Conservation (phyloP, 1,284 basidiomycete species). For the Papiliotrema fonsecae region DNA sequence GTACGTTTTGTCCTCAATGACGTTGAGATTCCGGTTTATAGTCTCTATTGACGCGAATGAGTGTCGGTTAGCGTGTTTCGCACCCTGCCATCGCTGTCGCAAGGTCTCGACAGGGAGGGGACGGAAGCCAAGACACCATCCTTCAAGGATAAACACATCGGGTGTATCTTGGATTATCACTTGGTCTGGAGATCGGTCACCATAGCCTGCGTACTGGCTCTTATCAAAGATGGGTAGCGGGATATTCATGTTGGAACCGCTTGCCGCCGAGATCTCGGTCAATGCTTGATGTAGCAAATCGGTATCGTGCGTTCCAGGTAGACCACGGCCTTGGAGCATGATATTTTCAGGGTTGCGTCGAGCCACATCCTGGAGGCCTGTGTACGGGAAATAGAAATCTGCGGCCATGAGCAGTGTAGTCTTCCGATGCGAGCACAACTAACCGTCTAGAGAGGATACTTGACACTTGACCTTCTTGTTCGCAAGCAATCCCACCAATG, state of each 20-base stretch:
- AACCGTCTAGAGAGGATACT: conserved; percentile 36
- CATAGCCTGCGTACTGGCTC: not conserved
- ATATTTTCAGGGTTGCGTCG: conserved; percentile 25
- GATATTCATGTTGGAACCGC: not conserved
- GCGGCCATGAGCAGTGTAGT: not conserved
- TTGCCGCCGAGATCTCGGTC: conserved; percentile 1
- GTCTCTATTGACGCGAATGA: not conserved
- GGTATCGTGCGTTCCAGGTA: conserved; percentile 40
- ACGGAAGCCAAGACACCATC: not conserved
- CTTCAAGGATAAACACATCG: not conserved
- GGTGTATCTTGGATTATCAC: not conserved
- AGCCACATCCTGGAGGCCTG: conserved; percentile 25
- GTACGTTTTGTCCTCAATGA: not conserved
- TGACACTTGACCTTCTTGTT: conserved; percentile 14
- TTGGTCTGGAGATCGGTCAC: not conserved
- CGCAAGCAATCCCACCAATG: conserved; percentile 19
- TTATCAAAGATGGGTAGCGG: not conserved
- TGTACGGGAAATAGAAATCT: conserved; percentile 40
- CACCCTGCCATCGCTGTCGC: not conserved
- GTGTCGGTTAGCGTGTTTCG: not conserved
- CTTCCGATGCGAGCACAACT: not conserved
- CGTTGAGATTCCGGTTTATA: not conserved
- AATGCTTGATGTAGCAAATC: conserved; percentile 9
- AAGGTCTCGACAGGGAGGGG: not conserved
- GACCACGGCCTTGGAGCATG: conserved; percentile 38